These are phyloP conservation scores for Fusarium irregulare DNA, from an alignment of 2,329 filamentous ascomycete species.

Conservation along the genomic window DNA sequence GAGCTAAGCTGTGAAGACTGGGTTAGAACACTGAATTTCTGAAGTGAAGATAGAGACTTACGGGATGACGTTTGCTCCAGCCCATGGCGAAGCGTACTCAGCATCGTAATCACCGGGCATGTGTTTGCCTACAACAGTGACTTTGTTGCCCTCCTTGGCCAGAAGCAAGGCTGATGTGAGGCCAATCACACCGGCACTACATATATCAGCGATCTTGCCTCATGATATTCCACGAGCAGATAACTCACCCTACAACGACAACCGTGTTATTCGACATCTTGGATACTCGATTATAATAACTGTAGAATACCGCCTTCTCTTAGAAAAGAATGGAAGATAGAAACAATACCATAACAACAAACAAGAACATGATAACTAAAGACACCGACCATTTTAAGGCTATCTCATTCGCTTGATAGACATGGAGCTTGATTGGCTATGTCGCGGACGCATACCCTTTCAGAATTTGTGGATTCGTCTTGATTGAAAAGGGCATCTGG, in stretches of 20 bases:
- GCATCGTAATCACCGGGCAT: conserved; percentile 95
- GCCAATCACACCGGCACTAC: conserved; percentile 63
- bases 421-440: neutral
- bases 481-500: neutral
- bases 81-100: conserved; percentile 91
- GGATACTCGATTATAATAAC: neutral
- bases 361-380: neutral
- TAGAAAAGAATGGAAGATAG: neutral
- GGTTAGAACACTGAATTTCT: neutral
- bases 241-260: conserved; percentile 11
- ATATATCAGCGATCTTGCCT: neutral
- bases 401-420: neutral
- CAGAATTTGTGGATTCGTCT: neutral
- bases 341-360: neutral
- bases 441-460: conserved; percentile 24
- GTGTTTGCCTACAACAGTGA: conserved; percentile 84
- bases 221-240: fast-evolving
- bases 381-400: neutral
- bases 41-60: conserved; percentile 50
- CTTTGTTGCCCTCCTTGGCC: conserved; percentile 56
- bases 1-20: conserved; percentile 53
- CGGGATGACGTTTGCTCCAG: conserved; percentile 84
- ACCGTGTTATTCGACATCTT: conserved; percentile 12
- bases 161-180: conserved; percentile 63
- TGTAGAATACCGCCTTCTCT: fast-evolving